These are phyloP conservation scores for Pythium biforme DNA, from an alignment of 352 stramenopile genomes.

Conservation along the genomic window DNA sequence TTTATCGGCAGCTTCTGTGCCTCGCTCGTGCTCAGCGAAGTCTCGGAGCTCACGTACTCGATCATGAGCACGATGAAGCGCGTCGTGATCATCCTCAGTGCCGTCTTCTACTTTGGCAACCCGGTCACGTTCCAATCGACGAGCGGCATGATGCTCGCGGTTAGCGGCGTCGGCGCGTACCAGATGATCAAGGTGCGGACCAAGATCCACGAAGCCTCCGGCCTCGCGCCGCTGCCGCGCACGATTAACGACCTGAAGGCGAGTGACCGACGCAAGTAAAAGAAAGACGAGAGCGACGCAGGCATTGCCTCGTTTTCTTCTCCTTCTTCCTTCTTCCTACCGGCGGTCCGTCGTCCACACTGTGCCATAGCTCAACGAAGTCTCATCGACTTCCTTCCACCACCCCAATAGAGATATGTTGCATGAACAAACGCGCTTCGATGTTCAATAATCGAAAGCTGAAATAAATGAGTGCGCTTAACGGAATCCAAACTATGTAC, in stretches of 20 bases:
- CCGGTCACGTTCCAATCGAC: conserved; percentile 68
- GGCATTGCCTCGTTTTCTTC: not conserved
- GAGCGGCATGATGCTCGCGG: conserved; percentile 68
- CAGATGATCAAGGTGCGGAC: conserved; percentile 75
- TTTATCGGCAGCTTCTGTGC: conserved; percentile 81
- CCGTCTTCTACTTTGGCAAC: conserved; percentile 85
- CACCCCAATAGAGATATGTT: conserved; percentile 19
- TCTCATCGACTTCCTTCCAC: not conserved
- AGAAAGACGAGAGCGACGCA: not conserved
- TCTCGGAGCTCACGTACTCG: conserved; percentile 87
- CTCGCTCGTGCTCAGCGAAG: conserved; percentile 79
- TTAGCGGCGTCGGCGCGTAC: conserved; percentile 72
- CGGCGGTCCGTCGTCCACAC: no score
- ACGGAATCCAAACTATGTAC: conserved; percentile 24
- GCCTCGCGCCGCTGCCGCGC: conserved; percentile 42
- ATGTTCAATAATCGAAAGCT: conserved; percentile 16
- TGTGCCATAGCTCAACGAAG: conserved; percentile 6
- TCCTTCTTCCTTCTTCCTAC: no score
- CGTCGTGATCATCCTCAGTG: conserved; percentile 84
- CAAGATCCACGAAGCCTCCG: conserved; percentile 35
- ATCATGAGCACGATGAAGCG: conserved; percentile 91
- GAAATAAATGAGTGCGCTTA: conserved; percentile 35
- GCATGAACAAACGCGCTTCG: not conserved
- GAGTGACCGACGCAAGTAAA: conserved; percentile 24
- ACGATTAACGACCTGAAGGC: conserved; percentile 41